Evolutionary conservation across 495 filamentous ascomycete genomes (phyloP).

Genomic region (Penicillium egyptiacum): DNA sequence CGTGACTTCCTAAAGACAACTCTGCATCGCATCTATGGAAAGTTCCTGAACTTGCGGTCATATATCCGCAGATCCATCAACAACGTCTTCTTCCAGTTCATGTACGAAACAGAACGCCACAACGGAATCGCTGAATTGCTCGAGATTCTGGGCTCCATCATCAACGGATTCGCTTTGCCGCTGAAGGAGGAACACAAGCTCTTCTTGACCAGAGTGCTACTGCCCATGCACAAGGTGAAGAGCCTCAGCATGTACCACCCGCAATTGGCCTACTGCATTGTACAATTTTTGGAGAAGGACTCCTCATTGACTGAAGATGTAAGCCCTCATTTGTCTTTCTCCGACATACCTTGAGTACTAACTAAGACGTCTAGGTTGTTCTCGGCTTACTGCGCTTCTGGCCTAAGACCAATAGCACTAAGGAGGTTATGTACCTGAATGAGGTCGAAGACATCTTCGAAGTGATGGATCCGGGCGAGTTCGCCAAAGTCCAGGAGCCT

Average conservation of each 20-base stretch:
- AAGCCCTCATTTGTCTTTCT: constrained; percentile 20
- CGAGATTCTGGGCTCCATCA: constrained; percentile 97
- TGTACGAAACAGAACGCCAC: constrained; percentile 97
- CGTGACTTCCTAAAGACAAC: constrained; percentile 98
- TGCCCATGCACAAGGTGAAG: constrained; percentile 97
- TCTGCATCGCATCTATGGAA: constrained; percentile 96
- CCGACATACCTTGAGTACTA: constrained; percentile 3
- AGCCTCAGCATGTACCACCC: constrained; percentile 99
- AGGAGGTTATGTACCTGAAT: constrained; percentile 99
- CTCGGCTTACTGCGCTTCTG: constrained; percentile 93
- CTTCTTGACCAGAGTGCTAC: constrained; percentile 88
- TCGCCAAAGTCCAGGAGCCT: constrained; percentile 97
- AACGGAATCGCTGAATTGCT: constrained; percentile 97
- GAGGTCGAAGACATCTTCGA: constrained; percentile 99
- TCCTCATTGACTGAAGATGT: constrained; percentile 96
- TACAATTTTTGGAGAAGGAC: constrained; percentile 99
- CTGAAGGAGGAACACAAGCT: constrained; percentile 99
- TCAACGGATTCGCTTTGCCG: constrained; percentile 97
- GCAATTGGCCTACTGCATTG: constrained; percentile 97
- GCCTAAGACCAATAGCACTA: constrained; percentile 99
- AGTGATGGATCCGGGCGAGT: constrained; percentile 98
- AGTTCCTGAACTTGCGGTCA: constrained; percentile 96
- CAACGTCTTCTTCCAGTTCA: constrained; percentile 99
- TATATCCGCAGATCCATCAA: constrained; percentile 99
- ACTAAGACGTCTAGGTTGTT: constrained; percentile 64